Evolutionary conservation across 2,329 filamentous ascomycete genomes (phyloP), one percentile per base, ranked within the genome.

Genomic region (Cordyceps militaris): DNA sequence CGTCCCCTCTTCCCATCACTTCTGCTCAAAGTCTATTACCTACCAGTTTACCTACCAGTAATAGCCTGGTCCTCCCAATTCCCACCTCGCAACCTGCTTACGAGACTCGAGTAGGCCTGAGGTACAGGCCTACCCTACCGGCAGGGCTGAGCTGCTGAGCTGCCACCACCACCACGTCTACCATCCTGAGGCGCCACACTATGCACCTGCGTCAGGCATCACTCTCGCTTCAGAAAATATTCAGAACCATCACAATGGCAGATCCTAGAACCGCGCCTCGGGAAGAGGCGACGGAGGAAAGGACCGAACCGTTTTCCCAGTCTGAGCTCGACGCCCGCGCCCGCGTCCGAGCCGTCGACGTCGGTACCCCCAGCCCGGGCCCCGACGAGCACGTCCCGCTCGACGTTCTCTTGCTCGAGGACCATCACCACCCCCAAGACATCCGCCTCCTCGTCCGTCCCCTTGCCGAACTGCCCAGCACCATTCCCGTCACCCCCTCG

Each of bases 381-480:
- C 63, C 68, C 24, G 70, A 72, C 44, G 73, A 74, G 61, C 70
- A 73, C 26, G 74, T 83, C n/a, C 78, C 80, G 24, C 72, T 84
- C 60, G 80, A 84, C 65, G 70, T 76, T 62, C 71, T 84, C 52
- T 69, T 74, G 58, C 67, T 80, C 62, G 77, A 79, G 64, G 77
- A 79, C 60, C 72, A 77, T 61, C 76, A 80, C 64, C 76, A 82
- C 68, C 74, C 74, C 62, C 73, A 79, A 65, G 80, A 79, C 64
- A 80, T 84, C 62, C 79, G 81, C 56, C 80, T 84, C 56, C 71
- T 84, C 46, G 75, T 84, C 58, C 74, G 81, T 49, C 81, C 80
- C 44, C 71, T 83, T 56, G 78, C 77, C 59, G 73, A 73, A 62
- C 69, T 83, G 57, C 77, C 75, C 59, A 72, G 74, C 63, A 74